Evolutionary conservation across 2,329 filamentous ascomycete species (phyloP).

Genomic region (Albophoma yamanashiensis): DNA sequence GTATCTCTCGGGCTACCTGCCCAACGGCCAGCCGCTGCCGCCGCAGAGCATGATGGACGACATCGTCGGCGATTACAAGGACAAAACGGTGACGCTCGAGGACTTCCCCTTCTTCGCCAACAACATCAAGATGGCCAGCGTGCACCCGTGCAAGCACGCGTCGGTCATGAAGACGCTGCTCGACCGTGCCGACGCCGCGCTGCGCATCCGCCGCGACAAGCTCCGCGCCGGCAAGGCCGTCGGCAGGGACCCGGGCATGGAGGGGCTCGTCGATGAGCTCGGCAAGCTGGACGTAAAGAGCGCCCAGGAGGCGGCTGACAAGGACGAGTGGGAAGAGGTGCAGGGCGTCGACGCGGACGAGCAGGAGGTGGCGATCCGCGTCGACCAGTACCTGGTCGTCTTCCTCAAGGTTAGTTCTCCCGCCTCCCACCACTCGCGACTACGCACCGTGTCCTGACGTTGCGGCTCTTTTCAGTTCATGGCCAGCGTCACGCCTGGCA

Average conservation of each 20-base stretch:
- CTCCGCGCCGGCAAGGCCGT: slow-evolving; percentile 47
- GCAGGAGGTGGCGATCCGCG: slow-evolving; percentile 65
- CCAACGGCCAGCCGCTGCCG: slow-evolving; percentile 68
- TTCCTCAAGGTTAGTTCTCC: slow-evolving; percentile 59
- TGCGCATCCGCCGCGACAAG: slow-evolving; percentile 81
- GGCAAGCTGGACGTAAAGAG: slow-evolving; percentile 49
- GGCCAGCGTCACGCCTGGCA: slow-evolving; percentile 86
- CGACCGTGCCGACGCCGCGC: slow-evolving; percentile 84
- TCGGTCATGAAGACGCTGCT: slow-evolving; percentile 97
- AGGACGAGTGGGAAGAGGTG: slow-evolving; percentile 57
- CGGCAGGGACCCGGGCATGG: slow-evolving; percentile 52
- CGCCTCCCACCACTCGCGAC: no score
- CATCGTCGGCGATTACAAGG: slow-evolving; percentile 91
- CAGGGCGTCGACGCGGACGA: slow-evolving; percentile 53
- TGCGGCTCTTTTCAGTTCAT: slow-evolving; percentile 43
- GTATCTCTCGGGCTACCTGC: slow-evolving; percentile 83
- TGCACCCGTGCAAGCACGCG: slow-evolving; percentile 95
- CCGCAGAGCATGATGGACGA: slow-evolving; percentile 92
- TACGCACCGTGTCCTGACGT: background rate
- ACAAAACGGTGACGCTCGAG: slow-evolving; percentile 97
- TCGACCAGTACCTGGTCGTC: slow-evolving; percentile 82
- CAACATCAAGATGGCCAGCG: slow-evolving; percentile 88
- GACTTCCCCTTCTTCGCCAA: slow-evolving; percentile 93
- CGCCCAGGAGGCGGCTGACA: slow-evolving; percentile 39
- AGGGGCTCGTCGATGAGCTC: slow-evolving; percentile 77